phyloP scores from a whole-genome alignment of 2,329 filamentous ascomycete genomes.

The Fonsecaea pugnacius region DNA sequence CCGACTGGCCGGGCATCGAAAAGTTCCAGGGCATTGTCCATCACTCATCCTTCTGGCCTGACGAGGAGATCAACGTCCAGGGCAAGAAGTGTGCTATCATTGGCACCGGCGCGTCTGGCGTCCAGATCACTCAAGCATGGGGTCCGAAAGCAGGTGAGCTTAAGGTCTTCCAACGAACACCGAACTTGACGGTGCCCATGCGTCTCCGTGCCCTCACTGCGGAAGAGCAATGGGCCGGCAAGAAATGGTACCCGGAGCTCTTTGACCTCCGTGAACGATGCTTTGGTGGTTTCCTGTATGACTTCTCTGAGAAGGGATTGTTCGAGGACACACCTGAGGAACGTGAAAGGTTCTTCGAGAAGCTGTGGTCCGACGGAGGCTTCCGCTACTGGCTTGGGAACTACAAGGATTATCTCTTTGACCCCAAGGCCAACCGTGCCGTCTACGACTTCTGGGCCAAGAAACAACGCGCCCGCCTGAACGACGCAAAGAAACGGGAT shows the following conservation, averaged over 20 bases:
- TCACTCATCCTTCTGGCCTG: conserved; percentile 66
- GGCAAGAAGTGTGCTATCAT: conserved; percentile 66
- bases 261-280: conserved; percentile 40
- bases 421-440: conserved; percentile 55
- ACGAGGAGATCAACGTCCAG: conserved; percentile 57
- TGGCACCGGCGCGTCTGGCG: conserved; percentile 67
- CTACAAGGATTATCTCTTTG: conserved; percentile 59
- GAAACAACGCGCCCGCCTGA: conserved; percentile 57
- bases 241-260: conserved; percentile 31
- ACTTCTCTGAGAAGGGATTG: conserved; percentile 62
- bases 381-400: conserved; percentile 60
- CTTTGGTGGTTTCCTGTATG: conserved; percentile 56
- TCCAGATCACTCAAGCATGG: conserved; percentile 67
- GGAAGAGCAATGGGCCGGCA: conserved; percentile 59
- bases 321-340: conserved; percentile 48
- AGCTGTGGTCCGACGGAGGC: conserved; percentile 59
- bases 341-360: conserved; percentile 54
- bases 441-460: conserved; percentile 62
- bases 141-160: conserved; percentile 58
- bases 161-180: conserved; percentile 64
- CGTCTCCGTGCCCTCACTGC: conserved; percentile 53
- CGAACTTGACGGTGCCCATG: conserved; percentile 69
- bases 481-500: conserved; percentile 56
- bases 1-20: conserved; percentile 55
- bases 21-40: conserved; percentile 65